Evolutionary conservation across 1,284 basidiomycete genomes (phyloP).

Genomic region (Ustilago vetiveriae): DNA sequence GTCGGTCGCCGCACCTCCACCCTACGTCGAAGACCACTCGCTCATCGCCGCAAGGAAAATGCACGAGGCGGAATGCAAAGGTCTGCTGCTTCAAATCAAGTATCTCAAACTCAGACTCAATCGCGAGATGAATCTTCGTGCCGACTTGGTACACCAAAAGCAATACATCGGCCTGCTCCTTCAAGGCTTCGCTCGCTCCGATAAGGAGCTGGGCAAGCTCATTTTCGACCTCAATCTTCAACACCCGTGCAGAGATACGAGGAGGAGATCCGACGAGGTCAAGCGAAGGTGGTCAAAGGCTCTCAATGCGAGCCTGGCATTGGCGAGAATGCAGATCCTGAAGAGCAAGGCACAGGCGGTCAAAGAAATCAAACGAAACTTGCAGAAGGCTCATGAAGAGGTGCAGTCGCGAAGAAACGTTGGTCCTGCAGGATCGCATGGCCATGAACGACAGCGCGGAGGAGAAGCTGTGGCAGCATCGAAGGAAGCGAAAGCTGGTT

Average conservation of each 20-base stretch:
- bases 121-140: slow-evolving; percentile 83
- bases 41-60: slow-evolving; percentile 53
- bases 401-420: slow-evolving; percentile 22
- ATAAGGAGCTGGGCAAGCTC: slow-evolving; percentile 22
- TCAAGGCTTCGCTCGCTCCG: slow-evolving; percentile 23
- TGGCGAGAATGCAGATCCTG: slow-evolving; percentile 28
- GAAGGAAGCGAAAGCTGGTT: neutral
- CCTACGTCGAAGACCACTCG: slow-evolving; percentile 24
- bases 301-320: slow-evolving; percentile 19
- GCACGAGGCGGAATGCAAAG: slow-evolving; percentile 86
- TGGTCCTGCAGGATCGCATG: neutral
- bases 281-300: slow-evolving; percentile 28
- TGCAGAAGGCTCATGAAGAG: slow-evolving; percentile 31
- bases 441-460: neutral
- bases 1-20: slow-evolving; percentile 6
- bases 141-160: slow-evolving; percentile 85
- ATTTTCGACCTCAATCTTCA: slow-evolving; percentile 38
- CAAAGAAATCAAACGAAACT: slow-evolving; percentile 17
- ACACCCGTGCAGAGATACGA: slow-evolving; percentile 4
- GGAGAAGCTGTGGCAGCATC: neutral
- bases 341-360: slow-evolving; percentile 11
- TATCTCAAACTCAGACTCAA: slow-evolving; percentile 92
- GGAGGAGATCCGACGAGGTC: slow-evolving; percentile 5
- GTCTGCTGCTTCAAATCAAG: slow-evolving; percentile 83
- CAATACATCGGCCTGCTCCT: slow-evolving; percentile 43